These are phyloP conservation scores for Syzygium aromaticum DNA, from an alignment of 345 rosid genomes.

Conservation along the genomic window DNA sequence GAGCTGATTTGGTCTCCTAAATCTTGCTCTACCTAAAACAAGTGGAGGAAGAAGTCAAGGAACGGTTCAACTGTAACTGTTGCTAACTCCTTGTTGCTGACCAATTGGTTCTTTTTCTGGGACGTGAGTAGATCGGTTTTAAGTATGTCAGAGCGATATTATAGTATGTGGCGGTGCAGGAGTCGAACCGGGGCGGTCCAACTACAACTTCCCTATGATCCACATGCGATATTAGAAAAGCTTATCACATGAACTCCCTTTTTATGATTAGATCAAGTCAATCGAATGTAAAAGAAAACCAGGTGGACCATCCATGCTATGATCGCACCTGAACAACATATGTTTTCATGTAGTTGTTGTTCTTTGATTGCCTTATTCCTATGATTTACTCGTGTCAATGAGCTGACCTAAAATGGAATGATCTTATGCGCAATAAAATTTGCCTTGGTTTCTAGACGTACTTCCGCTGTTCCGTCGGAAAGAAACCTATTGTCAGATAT, in stretches of 20 bases:
- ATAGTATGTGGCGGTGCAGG: not conserved
- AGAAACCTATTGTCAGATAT: not conserved
- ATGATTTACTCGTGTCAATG: not conserved
- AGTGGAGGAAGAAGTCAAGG: conserved; percentile 15
- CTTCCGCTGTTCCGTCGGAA: not conserved
- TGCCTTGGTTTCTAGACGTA: not conserved
- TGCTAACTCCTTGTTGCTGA: not conserved
- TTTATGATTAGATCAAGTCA: not conserved
- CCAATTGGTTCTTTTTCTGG: not conserved
- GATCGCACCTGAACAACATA: not conserved
- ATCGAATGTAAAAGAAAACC: not conserved
- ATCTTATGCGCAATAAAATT: not conserved
- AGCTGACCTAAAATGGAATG: not conserved
- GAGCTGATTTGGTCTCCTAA: not conserved
- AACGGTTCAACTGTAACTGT: conserved; percentile 45
- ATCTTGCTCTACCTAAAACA: conserved; percentile 1
- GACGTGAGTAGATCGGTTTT: not conserved
- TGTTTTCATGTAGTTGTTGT: not conserved
- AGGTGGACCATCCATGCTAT: not conserved
- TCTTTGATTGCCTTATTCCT: not conserved
- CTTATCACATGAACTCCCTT: not conserved
- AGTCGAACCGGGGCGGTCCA: conserved; percentile 16
- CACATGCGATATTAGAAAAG: not conserved
- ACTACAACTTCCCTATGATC: not conserved
- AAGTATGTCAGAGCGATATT: not conserved